A percentile compares a stretch with the other conserved stretches of the same genome.
Conservation (phyloP, 768 basidiomycete species). For the Boletus rex-veris region DNA sequence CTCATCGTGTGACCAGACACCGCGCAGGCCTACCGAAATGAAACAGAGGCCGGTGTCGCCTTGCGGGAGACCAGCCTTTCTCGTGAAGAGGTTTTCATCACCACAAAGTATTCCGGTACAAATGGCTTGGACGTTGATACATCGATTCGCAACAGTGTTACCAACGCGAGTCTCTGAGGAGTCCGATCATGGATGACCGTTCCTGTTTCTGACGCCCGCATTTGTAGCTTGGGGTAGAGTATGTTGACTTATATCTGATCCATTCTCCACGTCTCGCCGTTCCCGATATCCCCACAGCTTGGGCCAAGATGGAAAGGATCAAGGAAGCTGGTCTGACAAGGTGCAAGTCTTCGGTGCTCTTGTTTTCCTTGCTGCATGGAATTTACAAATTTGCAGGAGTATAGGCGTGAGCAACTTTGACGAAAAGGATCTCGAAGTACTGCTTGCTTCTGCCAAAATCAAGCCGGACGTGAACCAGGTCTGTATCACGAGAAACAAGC, state of each 20-base stretch:
- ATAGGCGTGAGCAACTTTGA: conserved; percentile 73
- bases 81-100: conserved; percentile 58
- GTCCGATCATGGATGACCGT: not conserved
- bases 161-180: conserved; percentile 40
- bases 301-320: conserved; percentile 61
- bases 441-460: conserved; percentile 58
- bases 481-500: conserved; percentile 1
- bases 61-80: conserved; percentile 50
- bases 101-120: conserved; percentile 59
- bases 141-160: conserved; percentile 54
- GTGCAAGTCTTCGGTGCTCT: conserved; percentile 32
- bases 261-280: conserved; percentile 53
- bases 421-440: conserved; percentile 47
- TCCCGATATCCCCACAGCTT: conserved; percentile 58
- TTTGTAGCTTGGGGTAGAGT: conserved; percentile 56
- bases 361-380: not conserved
- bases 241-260: conserved; percentile 71
- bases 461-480: conserved; percentile 71
- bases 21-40: conserved; percentile 59
- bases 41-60: conserved; percentile 42
- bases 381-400: conserved; percentile 40
- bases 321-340: conserved; percentile 54
- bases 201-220: not conserved
- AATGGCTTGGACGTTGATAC: conserved; percentile 50
- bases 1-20: conserved; percentile 43